Base-by-base conservation (phyloP, 495 filamentous ascomycete genomes). In the Hypomontagnella monticulosa region DNA sequence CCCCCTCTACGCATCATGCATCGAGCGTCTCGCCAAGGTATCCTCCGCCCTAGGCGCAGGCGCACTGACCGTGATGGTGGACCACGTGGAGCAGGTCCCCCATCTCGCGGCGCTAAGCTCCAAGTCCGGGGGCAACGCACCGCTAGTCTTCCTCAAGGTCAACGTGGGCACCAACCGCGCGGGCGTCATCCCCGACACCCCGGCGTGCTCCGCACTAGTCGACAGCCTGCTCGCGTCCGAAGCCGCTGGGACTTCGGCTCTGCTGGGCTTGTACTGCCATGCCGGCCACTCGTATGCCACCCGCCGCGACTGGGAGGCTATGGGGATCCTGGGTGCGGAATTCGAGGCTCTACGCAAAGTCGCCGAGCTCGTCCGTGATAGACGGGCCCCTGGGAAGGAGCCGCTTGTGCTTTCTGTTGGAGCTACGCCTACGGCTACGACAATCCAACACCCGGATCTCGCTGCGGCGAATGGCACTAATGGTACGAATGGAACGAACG, bases 91-190 rank as follows among this genome's bases (percentile, higher is more conserved):
- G 30, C 90, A 92, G 71, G 71, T 92, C 1, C 64, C 73, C 2
- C 61, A 74, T 33, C 73, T 89, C 1, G 46, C 73, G 1, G 40
- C 69, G 1, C 78, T 88, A 41, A 59, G 70, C 36, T 57, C 67
- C 4, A 41, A 72, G 1, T 66, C 84, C 0, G 75, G 76, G 1
- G 60, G 60, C 4, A 76, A 81, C 59, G 64, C 80, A 0, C 83
- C 83, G 11, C 76, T 78, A 6, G 73, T 91, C 40, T 93, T 89
- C 71, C 75, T 95, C 64, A 96, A 95, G 61, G 83, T 96, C 11
- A 91, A 97, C 73, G 87, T 89, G 9, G 90, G 90, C 12, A 88
- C 88, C 73, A 84, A 87, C 71, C 89, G 93, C 3, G 92, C 92
- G 1, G 93, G 93, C 23, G 76, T 93, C 0, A 60, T 78, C 0